Evolutionary conservation across 2,329 filamentous ascomycete genomes (phyloP).

Genomic region (Tolypocladium sp.): DNA sequence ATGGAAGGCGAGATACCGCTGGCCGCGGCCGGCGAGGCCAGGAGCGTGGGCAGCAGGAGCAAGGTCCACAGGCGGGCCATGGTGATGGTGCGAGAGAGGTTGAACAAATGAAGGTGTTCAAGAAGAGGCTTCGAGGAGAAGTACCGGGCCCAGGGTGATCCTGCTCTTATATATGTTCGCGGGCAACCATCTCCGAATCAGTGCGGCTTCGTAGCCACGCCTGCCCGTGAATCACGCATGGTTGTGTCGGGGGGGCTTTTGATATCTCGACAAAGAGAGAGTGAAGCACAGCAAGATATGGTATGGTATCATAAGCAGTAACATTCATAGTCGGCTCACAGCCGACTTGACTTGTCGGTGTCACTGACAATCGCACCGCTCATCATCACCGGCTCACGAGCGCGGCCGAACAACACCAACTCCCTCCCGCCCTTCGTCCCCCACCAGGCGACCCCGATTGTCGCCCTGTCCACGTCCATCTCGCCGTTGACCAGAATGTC

Average conservation of each 20-base stretch:
- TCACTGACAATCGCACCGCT: constrained; percentile 39
- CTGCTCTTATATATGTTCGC: not conserved
- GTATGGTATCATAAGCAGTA: not conserved
- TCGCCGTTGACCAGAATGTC: constrained; percentile 71
- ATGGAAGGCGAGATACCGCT: too few relatives aligned
- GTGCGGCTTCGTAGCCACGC: not conserved
- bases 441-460: constrained; percentile 81
- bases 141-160: too few relatives aligned
- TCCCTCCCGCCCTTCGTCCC: constrained; percentile 48
- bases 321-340: constrained; percentile 16
- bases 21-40: not conserved
- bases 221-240: not conserved
- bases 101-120: not conserved
- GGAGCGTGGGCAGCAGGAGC: not conserved
- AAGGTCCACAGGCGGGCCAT: not conserved
- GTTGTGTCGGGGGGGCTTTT: not conserved
- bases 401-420: constrained; percentile 27
- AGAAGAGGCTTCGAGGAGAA: not conserved
- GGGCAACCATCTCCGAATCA: not conserved
- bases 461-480: constrained; percentile 78
- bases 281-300: too few relatives aligned
- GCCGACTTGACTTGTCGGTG: constrained; percentile 19
- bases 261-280: not conserved
- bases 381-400: constrained; percentile 32
- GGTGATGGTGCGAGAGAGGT: not conserved